Percentiles rank a stretch among this genome's conserved stretches.
Evolutionary conservation across 495 filamentous ascomycete species (phyloP).

Genomic region (Bathelium albidoporum): DNA sequence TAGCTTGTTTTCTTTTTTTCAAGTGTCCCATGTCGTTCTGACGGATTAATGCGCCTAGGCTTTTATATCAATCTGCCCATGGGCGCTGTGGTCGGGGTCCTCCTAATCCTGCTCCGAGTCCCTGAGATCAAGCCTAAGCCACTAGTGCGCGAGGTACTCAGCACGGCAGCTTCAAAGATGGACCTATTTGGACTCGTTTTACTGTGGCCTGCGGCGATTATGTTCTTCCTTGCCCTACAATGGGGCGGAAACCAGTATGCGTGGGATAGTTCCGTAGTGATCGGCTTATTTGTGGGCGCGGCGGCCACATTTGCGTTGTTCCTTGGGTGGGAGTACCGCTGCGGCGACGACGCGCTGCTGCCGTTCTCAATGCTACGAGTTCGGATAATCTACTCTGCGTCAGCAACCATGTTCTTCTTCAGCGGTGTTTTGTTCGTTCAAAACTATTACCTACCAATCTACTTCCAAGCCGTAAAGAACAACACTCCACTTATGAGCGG

Average conservation of each 20-base stretch:
- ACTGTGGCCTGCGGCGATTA: constrained; percentile 37
- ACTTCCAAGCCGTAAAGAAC: constrained; percentile 17
- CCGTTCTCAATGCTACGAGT: constrained; percentile 10
- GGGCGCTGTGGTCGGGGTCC: constrained; percentile 10
- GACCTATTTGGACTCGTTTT: constrained; percentile 41
- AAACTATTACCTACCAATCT: constrained; percentile 18
- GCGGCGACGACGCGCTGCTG: constrained; percentile 19
- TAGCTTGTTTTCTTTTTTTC: too few species aligned
- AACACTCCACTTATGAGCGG: constrained; percentile 18
- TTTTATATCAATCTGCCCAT: constrained; percentile 21
- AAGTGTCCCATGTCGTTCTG: too few species aligned
- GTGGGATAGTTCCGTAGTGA: constrained; percentile 34
- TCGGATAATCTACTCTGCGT: constrained; percentile 9
- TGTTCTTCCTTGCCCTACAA: constrained; percentile 43
- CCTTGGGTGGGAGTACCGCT: constrained; percentile 13
- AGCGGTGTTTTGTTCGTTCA: constrained; percentile 11
- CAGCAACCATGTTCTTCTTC: constrained; percentile 6
- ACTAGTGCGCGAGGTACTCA: constrained; percentile 6
- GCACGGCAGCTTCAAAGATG: constrained; percentile 18
- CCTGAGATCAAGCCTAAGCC: constrained; percentile 15
- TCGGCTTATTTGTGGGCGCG: constrained; percentile 14
- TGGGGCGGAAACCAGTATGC: constrained; percentile 41
- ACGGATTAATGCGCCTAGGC: constrained; percentile 4
- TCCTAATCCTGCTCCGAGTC: constrained; percentile 12
- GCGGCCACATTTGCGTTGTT: constrained; percentile 12